A percentile compares a stretch with the other conserved stretches of the same genome.
Conservation (phyloP, 1,284 basidiomycete species). For the Wolfiporia cocos region DNA sequence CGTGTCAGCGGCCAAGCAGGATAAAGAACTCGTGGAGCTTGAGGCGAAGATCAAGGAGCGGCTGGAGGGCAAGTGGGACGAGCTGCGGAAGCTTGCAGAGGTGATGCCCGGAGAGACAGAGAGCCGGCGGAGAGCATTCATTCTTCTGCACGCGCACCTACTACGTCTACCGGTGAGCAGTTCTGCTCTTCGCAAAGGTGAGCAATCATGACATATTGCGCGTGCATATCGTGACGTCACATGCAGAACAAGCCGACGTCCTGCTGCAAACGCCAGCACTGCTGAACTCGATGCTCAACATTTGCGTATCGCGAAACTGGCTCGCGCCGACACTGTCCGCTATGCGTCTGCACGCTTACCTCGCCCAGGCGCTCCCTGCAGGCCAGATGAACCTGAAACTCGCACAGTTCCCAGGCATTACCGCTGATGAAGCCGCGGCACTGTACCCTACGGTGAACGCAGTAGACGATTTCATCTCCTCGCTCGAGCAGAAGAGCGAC, state of each 20-base stretch:
- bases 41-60: constrained; percentile 49
- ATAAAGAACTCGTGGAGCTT: constrained; percentile 48
- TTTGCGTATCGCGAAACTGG: constrained; percentile 88
- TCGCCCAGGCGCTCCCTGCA: constrained; percentile 82
- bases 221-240: constrained; percentile 5
- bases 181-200: constrained; percentile 58
- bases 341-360: constrained; percentile 80
- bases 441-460: constrained; percentile 34
- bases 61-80: constrained; percentile 48
- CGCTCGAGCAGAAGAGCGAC: constrained; percentile 51
- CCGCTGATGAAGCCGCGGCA: constrained; percentile 39
- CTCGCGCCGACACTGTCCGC: constrained; percentile 74
- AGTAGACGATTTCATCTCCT: constrained; percentile 41
- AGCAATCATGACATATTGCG: constrained; percentile 7
- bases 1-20: constrained; percentile 18
- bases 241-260: constrained; percentile 59
- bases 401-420: constrained; percentile 76
- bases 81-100: constrained; percentile 36
- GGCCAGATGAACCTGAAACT: constrained; percentile 38
- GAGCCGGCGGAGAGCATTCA: constrained; percentile 47
- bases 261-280: constrained; percentile 71
- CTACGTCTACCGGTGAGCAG: constrained; percentile 66
- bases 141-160: constrained; percentile 85
- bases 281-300: constrained; percentile 79
- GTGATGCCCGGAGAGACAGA: constrained; percentile 28